Conservation (phyloP, 495 filamentous ascomycete species). For the Viridothelium virens region DNA sequence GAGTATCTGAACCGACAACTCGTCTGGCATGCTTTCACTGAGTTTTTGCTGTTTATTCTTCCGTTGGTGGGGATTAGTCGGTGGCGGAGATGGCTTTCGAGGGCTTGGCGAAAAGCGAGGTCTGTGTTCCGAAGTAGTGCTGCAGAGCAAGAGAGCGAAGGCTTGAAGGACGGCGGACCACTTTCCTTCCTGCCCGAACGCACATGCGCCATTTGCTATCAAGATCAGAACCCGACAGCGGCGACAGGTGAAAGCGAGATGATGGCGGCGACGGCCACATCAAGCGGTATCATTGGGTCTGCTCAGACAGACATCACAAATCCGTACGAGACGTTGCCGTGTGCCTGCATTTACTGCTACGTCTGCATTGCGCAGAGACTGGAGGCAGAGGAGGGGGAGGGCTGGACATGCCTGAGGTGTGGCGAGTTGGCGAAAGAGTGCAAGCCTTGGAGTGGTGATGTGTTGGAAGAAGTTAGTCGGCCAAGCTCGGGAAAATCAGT, state of each 20-base stretch:
- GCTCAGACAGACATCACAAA: conserved; percentile 94
- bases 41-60: conserved; percentile 92
- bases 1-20: conserved; percentile 97
- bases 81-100: conserved; percentile 82
- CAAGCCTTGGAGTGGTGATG: conserved; percentile 86
- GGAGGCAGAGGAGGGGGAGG: conserved; percentile 89
- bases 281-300: conserved; percentile 71
- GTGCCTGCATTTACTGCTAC: conserved; percentile 91
- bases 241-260: conserved; percentile 53
- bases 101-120: conserved; percentile 72
- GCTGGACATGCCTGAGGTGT: conserved; percentile 90
- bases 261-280: conserved; percentile 47
- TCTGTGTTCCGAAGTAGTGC: conserved; percentile 46
- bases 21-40: conserved; percentile 98
- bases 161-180: conserved; percentile 55
- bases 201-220: conserved; percentile 97
- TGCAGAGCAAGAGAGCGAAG: conserved; percentile 43
- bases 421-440: conserved; percentile 81
- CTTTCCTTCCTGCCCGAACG: conserved; percentile 80
- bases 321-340: conserved; percentile 86
- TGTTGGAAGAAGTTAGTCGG: conserved; percentile 46
- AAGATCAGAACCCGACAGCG: conserved; percentile 71
- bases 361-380: conserved; percentile 88
- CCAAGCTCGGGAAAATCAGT: conserved; percentile 54
- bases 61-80: conserved; percentile 87